Evolutionary conservation across 225 moss, liverwort and hornwort species (phyloP).

Genomic region (Pleurozium schreberi): DNA sequence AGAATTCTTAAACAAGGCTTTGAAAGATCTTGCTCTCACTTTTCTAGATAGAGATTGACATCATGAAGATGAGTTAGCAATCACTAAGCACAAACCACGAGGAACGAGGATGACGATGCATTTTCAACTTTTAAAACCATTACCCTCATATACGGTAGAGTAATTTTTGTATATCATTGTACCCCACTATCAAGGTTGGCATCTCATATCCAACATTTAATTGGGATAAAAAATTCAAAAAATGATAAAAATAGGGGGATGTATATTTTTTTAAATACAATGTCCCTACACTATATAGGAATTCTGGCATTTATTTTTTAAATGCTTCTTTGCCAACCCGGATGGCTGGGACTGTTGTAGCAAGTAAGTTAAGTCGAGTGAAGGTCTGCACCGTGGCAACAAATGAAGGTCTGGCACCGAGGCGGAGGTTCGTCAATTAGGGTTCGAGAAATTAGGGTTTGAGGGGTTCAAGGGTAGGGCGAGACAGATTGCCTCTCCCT

Average conservation of each 20-base stretch:
- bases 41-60: too few relatives aligned
- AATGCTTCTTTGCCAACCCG: neutral
- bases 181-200: fast-evolving
- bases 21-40: too few relatives aligned
- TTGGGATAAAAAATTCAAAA: fast-evolving
- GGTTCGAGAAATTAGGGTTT: neutral
- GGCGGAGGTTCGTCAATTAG: neutral
- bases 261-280: neutral
- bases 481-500: fast-evolving
- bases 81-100: too few relatives aligned
- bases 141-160: fast-evolving
- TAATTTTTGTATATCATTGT: neutral
- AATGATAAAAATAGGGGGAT: neutral
- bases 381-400: neutral
- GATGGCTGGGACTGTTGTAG: neutral
- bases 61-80: too few relatives aligned
- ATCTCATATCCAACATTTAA: neutral
- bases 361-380: neutral
- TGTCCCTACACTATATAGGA: neutral
- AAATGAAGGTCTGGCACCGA: neutral
- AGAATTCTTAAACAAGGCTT: too few relatives aligned
- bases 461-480: neutral
- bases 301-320: neutral
- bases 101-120: too few relatives aligned
- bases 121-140: too few relatives aligned